These are phyloP conservation scores for Zymoseptoria brevis DNA, from an alignment of 2,329 filamentous ascomycete species.

Conservation along the genomic window DNA sequence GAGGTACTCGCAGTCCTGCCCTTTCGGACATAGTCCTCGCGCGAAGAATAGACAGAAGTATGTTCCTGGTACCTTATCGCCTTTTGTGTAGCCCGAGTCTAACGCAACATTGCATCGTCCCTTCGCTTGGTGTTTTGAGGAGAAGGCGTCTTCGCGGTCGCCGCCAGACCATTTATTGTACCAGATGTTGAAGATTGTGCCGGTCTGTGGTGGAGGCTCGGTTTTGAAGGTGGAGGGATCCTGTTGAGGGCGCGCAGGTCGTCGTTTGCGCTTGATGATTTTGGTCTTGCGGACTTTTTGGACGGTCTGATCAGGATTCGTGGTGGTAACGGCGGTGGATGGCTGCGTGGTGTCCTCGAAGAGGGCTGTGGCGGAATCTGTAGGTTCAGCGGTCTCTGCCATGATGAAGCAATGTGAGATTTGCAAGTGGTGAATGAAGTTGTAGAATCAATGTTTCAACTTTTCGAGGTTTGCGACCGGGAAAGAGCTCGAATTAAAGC, in stretches of 20 bases:
- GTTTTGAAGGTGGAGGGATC: conserved; percentile 75
- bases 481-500: too few relatives aligned
- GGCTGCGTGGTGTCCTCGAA: conserved; percentile 22
- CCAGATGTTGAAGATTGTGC: conserved; percentile 96
- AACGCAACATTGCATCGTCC: conserved; percentile 78
- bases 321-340: conserved; percentile 15
- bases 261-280: conserved; percentile 82
- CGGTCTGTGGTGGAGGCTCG: conserved; percentile 83
- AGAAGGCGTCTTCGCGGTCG: conserved; percentile 85
- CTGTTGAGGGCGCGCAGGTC: conserved; percentile 83
- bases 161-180: conserved; percentile 98
- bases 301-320: conserved; percentile 27
- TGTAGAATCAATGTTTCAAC: neutral
- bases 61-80: conserved; percentile 50
- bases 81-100: conserved; percentile 47
- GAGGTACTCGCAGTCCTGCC: conserved; percentile 87
- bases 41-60: conserved; percentile 94
- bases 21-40: conserved; percentile 72
- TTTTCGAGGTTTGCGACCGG: neutral
- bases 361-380: neutral
- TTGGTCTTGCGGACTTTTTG: conserved; percentile 69
- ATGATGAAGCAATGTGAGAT: neutral
- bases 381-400: conserved; percentile 1
- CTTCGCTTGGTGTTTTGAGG: conserved; percentile 72
- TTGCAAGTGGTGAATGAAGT: neutral